These are phyloP conservation scores for Volvox reticuliferus DNA, from an alignment of 139 green algal species.

Conservation along the genomic window DNA sequence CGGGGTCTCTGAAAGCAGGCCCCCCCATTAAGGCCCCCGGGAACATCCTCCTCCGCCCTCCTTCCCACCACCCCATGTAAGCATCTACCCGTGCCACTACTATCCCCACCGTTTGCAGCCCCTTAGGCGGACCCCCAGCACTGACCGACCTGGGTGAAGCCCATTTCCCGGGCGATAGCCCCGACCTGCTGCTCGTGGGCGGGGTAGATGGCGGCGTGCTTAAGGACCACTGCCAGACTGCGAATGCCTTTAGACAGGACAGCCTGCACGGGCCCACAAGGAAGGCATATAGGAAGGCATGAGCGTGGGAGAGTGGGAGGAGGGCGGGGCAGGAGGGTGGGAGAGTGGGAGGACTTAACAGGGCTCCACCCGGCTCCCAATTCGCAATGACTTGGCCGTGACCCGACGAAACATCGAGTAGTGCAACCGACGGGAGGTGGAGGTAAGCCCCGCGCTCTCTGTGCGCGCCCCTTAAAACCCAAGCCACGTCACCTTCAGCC, in stretches of 20 bases:
- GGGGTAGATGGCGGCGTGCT: conserved; percentile 94
- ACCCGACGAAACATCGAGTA: too few relatives aligned
- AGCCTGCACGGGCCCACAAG: conserved; percentile 27
- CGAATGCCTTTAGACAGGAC: conserved; percentile 83
- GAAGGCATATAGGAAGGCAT: not conserved
- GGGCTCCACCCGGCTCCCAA: not conserved
- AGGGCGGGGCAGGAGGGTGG: not conserved
- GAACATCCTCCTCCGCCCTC: too few relatives aligned
- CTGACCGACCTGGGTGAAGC: conserved; percentile 81
- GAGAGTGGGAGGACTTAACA: not conserved
- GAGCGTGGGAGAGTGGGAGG: not conserved
- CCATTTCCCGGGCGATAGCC: conserved; percentile 75
- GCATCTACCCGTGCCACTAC: too few relatives aligned
- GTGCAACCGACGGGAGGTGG: too few relatives aligned
- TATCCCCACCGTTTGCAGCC: too few relatives aligned
- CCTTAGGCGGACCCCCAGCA: too few relatives aligned
- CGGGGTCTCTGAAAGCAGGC: too few relatives aligned
- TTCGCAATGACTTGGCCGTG: not conserved
- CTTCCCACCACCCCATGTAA: too few relatives aligned
- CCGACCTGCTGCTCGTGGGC: conserved; percentile 89
- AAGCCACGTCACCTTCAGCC: conserved; percentile 65
- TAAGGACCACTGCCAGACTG: conserved; percentile 92
- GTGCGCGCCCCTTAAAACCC: too few relatives aligned
- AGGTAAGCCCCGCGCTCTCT: too few relatives aligned
- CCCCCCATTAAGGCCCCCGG: too few relatives aligned